Evolutionary conservation across 108 stramenopile genomes (phyloP).

Genomic region (Pseudonitzschia pungens): DNA sequence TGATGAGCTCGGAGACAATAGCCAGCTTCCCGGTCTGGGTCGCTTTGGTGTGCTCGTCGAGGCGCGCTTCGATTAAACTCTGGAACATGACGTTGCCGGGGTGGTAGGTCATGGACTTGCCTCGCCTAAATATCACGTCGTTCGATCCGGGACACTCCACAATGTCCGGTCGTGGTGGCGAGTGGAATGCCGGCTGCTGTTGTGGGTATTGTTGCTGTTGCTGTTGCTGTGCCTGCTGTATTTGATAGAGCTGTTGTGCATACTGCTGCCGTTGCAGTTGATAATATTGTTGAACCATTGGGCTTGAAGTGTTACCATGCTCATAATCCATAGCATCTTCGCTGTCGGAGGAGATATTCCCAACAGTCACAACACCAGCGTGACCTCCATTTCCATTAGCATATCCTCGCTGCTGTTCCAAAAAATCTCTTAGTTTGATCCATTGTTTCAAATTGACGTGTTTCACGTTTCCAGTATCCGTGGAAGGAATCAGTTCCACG

Average conservation of each 20-base stretch:
- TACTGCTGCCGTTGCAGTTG: not conserved
- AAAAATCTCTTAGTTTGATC: constrained; percentile 8
- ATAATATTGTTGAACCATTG: not conserved
- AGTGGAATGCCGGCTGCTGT: too few relatives aligned
- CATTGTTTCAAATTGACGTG: constrained; percentile 3
- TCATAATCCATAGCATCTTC: constrained; percentile 2
- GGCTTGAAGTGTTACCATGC: not conserved
- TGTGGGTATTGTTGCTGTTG: too few relatives aligned
- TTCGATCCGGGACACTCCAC: constrained; percentile 13
- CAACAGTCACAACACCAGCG: not conserved
- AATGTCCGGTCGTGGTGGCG: not conserved
- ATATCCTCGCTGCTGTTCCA: not conserved
- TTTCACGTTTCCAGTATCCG: constrained; percentile 17
- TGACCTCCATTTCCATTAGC: not conserved
- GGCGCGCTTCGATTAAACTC: not conserved
- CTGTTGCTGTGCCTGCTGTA: not conserved
- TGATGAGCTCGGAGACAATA: not conserved
- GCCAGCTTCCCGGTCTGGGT: constrained; percentile 1
- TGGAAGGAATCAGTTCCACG: constrained; percentile 4
- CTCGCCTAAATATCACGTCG: constrained; percentile 5
- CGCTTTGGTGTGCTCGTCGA: not conserved
- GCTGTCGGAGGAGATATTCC: not conserved
- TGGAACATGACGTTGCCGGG: constrained; percentile 14
- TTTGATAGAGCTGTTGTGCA: not conserved
- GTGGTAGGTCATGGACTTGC: constrained; percentile 12